phyloP scores from a whole-genome alignment of 345 rosid genomes.

The Sapria himalayana region DNA sequence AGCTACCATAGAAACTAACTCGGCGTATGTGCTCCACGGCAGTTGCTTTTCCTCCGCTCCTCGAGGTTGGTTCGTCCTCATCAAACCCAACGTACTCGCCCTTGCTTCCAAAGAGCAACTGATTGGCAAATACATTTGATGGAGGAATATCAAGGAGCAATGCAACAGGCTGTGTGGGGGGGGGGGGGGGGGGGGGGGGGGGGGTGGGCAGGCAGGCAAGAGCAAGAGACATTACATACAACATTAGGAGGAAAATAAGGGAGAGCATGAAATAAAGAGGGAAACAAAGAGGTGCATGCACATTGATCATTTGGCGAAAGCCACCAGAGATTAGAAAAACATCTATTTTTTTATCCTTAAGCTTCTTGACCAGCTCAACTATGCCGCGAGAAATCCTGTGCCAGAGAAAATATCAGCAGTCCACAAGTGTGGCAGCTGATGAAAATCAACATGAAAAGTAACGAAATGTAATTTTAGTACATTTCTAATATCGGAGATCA shows the following conservation, averaged over 20 bases:
- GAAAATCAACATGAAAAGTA: too few species aligned
- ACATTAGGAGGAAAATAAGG: too few species aligned
- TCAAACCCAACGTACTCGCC: conserved; percentile 77
- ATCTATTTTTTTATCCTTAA: conserved; percentile 36
- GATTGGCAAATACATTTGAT: conserved; percentile 76
- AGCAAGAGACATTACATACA: too few species aligned
- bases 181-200: too few species aligned
- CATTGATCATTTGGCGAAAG: conserved; percentile 92
- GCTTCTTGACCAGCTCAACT: conserved; percentile 49
- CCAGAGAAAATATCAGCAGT: too few species aligned
- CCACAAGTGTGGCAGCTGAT: too few species aligned
- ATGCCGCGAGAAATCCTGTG: conserved; percentile 81
- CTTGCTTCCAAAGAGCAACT: conserved; percentile 40
- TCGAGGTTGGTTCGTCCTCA: conserved; percentile 72
- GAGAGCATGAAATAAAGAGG: too few species aligned
- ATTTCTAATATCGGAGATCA: too few species aligned
- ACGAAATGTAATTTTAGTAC: too few species aligned
- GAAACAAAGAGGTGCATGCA: too few species aligned
- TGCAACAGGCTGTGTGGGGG: conserved; percentile 94
- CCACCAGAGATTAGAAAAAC: conserved; percentile 90
- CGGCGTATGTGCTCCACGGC: conserved; percentile 74
- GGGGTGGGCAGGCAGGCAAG: too few species aligned
- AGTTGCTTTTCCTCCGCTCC: conserved; percentile 87
- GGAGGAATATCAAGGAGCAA: conserved; percentile 63
- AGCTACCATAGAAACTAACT: conserved; percentile 22